phyloP scores from a whole-genome alignment of 306 rosid species.

The Medicago lupulina region DNA sequence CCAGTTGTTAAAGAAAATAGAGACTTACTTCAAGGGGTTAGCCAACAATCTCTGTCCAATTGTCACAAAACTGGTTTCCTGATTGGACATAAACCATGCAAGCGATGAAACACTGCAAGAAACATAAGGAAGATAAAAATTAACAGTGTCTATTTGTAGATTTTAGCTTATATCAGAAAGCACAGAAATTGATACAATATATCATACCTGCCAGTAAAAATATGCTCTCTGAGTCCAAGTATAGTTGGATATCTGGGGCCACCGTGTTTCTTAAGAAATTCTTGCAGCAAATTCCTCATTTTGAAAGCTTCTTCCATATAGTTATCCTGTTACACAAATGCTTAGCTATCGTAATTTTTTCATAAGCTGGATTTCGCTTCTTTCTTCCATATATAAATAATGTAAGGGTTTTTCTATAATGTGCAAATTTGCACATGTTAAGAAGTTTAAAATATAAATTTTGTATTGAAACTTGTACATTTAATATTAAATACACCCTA shows the following conservation, averaged over 20 bases:
- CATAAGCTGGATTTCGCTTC: background rate
- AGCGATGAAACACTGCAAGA: slow-evolving; percentile 95
- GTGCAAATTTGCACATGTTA: too few species aligned
- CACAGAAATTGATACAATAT: slow-evolving; percentile 36
- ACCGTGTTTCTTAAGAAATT: slow-evolving; percentile 68
- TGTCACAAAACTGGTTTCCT: slow-evolving; percentile 94
- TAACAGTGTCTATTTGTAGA: slow-evolving; percentile 1
- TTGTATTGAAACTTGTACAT: too few species aligned
- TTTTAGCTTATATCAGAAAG: slow-evolving; percentile 37
- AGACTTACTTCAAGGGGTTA: slow-evolving; percentile 78
- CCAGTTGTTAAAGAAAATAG: background rate
- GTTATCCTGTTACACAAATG: slow-evolving; percentile 70
- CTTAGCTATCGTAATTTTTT: slow-evolving; percentile 33
- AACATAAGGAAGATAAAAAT: slow-evolving; percentile 31
- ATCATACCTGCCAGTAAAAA: slow-evolving; percentile 93
- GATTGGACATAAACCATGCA: slow-evolving; percentile 99
- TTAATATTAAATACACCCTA: too few species aligned
- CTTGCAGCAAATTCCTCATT: slow-evolving; percentile 96
- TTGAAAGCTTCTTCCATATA: slow-evolving; percentile 99
- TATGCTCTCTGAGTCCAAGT: slow-evolving; percentile 97
- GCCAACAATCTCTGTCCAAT: slow-evolving; percentile 97
- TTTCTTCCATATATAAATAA: slow-evolving; percentile 18
- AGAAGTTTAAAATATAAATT: too few species aligned
- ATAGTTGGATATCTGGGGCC: slow-evolving; percentile 83
- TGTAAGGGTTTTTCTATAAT: background rate